phyloP scores from a whole-genome alignment of 2,329 filamentous ascomycete species.

The Hansfordia pulvinata region DNA sequence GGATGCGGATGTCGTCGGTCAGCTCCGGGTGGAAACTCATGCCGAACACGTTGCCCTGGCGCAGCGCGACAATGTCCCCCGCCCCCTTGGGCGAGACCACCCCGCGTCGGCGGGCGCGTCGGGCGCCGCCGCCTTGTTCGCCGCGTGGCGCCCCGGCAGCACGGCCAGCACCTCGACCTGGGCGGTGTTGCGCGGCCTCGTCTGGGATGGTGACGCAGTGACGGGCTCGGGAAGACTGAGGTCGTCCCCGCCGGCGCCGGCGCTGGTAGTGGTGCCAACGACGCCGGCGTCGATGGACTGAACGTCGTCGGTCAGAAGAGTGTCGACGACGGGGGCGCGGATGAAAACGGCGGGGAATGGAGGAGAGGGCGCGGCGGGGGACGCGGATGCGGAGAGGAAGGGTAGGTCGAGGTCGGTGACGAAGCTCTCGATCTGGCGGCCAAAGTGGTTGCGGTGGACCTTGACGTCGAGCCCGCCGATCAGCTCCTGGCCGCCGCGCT shows the following conservation, averaged over 20 bases:
- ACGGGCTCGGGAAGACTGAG: slow-evolving; percentile 12
- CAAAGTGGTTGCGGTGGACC: slow-evolving; percentile 91
- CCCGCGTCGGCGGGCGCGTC: slow-evolving; percentile 19
- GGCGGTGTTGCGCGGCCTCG: slow-evolving; percentile 5
- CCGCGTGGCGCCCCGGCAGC: slow-evolving; percentile 27
- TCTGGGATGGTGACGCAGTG: slow-evolving; percentile 6
- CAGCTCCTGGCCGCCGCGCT: slow-evolving; percentile 82
- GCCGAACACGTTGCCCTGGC: slow-evolving; percentile 83
- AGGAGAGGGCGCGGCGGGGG: slow-evolving; percentile 9
- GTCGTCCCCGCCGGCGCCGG: no score
- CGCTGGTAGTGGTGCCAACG: no score
- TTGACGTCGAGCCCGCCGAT: slow-evolving; percentile 85
- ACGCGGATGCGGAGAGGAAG: slow-evolving; percentile 38
- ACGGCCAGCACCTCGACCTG: slow-evolving; percentile 36
- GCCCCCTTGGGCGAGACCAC: slow-evolving; percentile 24
- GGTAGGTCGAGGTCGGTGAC: slow-evolving; percentile 60
- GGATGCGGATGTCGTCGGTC: slow-evolving; percentile 76
- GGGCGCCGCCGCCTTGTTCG: slow-evolving; percentile 21
- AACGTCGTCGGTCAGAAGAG: slow-evolving; percentile 40
- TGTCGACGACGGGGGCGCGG: slow-evolving; percentile 83
- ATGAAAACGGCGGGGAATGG: slow-evolving; percentile 84
- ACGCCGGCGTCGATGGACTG: slow-evolving; percentile 24
- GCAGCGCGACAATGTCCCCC: slow-evolving; percentile 76
- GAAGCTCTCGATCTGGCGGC: slow-evolving; percentile 85
- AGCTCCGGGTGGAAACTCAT: slow-evolving; percentile 95